Evolutionary conservation across 2,329 filamentous ascomycete genomes (phyloP), one percentile per base, ranked within the genome.

Genomic region (Cytospora leucostoma): DNA sequence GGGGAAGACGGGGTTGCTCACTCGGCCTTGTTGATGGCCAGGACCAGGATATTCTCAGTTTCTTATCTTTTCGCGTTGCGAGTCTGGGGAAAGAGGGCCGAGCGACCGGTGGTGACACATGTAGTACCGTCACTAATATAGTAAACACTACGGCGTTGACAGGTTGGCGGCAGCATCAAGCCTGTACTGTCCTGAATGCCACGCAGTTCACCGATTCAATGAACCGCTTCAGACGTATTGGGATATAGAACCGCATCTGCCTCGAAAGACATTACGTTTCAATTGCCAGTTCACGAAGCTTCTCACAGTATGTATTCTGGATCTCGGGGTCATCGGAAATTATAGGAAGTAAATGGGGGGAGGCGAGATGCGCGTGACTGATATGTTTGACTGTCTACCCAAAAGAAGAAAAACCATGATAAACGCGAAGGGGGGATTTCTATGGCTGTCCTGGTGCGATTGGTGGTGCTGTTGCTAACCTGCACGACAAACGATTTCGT

Each of bases 401-500:
- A 27, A 6, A 19, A 10, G 15, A 27, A 15, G 32, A 2, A 47
- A 21, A 21, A 7, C n/a, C n/a, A 55, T 19, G 59, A 61, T 61
- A 47, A 59, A 63, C 40, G 33, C 60, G 27, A 27, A 62, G 40
- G 15, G 59, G 57, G 61, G 64, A 17, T 58, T 38, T 52, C 27
- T 56, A 52, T 52, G 34, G 58, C 38, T 52, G 50, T 40, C 19
- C 38, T 38, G 55, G 58, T n/a, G 38, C 11, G 38, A 51, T 19
- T 54, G 54, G 37, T 34, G 35, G 52, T 50, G 19, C 56, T 56
- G 47, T 67, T 67, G 65, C 57, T 62, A 63, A 65, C 54, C 57
- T 21, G 35, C 11, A 47, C 38, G 66, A 67, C 66, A 66, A 67
- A 67, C 61, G 32, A 63, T 67, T 67, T 67, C 56, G 55, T 67